phyloP scores from a whole-genome alignment of 371 early-diverging fungal genomes.

The Circinella umbellata region DNA sequence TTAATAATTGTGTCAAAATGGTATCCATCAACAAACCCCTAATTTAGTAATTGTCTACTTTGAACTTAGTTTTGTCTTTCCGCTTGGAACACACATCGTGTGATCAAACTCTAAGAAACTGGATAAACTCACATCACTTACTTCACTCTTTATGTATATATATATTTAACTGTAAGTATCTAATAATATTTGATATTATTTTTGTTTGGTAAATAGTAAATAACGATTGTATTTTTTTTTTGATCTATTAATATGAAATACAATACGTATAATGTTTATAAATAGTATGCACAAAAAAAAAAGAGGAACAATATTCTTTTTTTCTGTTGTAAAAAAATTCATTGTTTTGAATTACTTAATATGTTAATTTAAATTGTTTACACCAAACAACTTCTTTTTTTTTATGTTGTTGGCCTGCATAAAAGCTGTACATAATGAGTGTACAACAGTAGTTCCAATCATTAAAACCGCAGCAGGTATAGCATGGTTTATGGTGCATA shows the following conservation, averaged over 20 bases:
- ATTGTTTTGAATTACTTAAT: constrained; percentile 3
- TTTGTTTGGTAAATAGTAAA: no score
- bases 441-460: neutral
- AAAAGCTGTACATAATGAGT: neutral
- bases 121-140: no score
- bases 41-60: neutral
- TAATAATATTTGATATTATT: no score
- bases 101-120: neutral
- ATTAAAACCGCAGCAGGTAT: neutral
- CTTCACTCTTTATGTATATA: no score
- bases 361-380: neutral
- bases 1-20: neutral
- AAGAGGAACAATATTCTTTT: no score
- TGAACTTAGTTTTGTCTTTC: neutral
- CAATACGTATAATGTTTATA: no score
- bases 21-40: constrained; percentile 15
- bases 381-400: neutral
- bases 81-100: neutral
- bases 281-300: no score
- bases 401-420: neutral
- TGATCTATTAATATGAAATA: no score
- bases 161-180: no score
- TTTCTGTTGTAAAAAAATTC: neutral
- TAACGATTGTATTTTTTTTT: no score
- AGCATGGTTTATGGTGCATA: neutral